phyloP scores from a whole-genome alignment of 805 yeast genomes.

The Metschnikowia colocasiae region DNA sequence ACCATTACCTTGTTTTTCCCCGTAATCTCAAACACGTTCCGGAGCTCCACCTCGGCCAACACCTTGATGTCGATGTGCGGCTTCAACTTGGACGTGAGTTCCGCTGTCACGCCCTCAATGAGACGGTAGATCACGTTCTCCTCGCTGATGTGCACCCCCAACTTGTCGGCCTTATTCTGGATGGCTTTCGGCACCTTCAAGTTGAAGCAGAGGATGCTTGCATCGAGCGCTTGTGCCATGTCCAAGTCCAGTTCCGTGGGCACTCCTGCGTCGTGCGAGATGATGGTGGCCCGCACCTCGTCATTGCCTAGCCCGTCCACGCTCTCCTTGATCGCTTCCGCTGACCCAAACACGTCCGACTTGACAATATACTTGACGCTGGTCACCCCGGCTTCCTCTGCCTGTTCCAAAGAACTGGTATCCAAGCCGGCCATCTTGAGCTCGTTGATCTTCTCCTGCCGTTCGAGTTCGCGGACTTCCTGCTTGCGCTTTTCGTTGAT shows the following conservation, averaged over 20 bases:
- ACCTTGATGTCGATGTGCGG: conserved; percentile 67
- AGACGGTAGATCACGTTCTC: conserved; percentile 84
- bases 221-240: conserved; percentile 44
- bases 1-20: conserved; percentile 49
- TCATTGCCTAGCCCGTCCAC: conserved; percentile 81
- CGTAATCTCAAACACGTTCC: conserved; percentile 68
- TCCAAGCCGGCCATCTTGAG: conserved; percentile 60
- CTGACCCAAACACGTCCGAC: conserved; percentile 92
- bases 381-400: conserved; percentile 23
- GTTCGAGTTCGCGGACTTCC: conserved; percentile 48
- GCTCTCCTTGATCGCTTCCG: conserved; percentile 86
- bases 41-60: conserved; percentile 62
- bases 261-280: conserved; percentile 76
- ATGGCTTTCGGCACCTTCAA: conserved; percentile 64
- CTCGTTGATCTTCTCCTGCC: conserved; percentile 53
- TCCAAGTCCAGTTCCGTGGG: conserved; percentile 49
- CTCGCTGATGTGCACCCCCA: conserved; percentile 54
- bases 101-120: conserved; percentile 75
- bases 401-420: conserved; percentile 39
- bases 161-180: conserved; percentile 51
- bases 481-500: conserved; percentile 66
- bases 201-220: conserved; percentile 77
- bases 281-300: conserved; percentile 67
- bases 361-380: conserved; percentile 59
- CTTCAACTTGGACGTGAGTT: conserved; percentile 54